A percentile compares a stretch with the other conserved stretches of the same genome.
Conservation (phyloP, 441 rosid species). For the Hura crepitans region DNA sequence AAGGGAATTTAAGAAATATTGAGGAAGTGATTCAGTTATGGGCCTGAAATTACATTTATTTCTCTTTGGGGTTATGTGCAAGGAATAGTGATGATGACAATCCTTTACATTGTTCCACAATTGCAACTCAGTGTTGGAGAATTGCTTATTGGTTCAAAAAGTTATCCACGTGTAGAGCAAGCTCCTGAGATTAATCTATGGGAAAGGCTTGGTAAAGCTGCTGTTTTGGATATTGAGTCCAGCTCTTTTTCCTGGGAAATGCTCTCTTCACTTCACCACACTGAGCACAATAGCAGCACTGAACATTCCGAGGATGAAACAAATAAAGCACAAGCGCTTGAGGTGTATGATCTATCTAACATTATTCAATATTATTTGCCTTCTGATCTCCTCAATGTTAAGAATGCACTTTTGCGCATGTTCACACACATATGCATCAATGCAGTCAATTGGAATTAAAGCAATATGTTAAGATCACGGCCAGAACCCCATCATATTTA, state of each 20-base stretch:
- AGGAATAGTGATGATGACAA: background rate
- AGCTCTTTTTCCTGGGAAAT: constrained; percentile 73
- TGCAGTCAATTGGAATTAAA: background rate
- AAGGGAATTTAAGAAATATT: background rate
- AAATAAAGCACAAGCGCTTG: constrained; percentile 84
- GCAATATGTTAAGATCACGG: background rate
- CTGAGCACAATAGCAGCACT: constrained; percentile 81
- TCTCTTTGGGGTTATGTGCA: background rate
- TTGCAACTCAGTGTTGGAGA: constrained; percentile 57
- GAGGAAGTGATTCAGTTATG: background rate
- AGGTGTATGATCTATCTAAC: constrained; percentile 42
- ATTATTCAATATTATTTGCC: constrained; percentile 3
- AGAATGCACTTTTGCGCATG: too few relatives aligned
- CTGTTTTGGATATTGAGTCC: constrained; percentile 61
- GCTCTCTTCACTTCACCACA: constrained; percentile 95
- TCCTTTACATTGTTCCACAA: constrained; percentile 10
- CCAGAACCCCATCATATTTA: background rate
- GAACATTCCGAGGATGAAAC: constrained; percentile 89
- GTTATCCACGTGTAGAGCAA: constrained; percentile 45
- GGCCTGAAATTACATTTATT: background rate
- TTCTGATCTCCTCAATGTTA: background rate
- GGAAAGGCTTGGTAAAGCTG: constrained; percentile 93
- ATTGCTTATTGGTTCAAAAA: constrained; percentile 42
- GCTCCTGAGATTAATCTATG: constrained; percentile 66
- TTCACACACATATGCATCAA: background rate